phyloP scores from a whole-genome alignment of 2,329 filamentous ascomycete species.

The Colletotrichum euphorbiae region DNA sequence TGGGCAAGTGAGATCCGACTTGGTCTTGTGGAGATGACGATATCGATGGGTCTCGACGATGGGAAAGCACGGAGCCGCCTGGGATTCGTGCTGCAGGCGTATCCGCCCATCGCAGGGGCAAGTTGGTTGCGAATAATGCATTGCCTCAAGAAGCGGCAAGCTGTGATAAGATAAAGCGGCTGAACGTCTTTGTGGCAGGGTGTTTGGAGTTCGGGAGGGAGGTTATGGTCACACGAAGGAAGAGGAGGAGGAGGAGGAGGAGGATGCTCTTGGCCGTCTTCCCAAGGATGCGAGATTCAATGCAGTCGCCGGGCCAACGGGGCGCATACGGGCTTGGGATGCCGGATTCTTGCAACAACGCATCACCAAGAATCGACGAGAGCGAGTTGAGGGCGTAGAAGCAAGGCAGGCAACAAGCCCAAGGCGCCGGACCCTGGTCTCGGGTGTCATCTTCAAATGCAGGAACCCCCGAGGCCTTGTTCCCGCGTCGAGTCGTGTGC shows the following conservation, averaged over 20 bases:
- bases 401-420: slow-evolving; percentile 29
- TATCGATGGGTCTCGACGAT: slow-evolving; percentile 20
- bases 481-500: slow-evolving; percentile 27
- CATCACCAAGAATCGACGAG: slow-evolving; percentile 35
- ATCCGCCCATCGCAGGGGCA: slow-evolving; percentile 17
- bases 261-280: slow-evolving; percentile 17
- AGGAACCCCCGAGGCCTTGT: slow-evolving; percentile 28
- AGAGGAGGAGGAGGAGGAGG: too few relatives aligned
- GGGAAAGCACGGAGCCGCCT: slow-evolving; percentile 29
- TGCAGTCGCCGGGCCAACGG: slow-evolving; percentile 37
- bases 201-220: slow-evolving; percentile 6
- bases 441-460: slow-evolving; percentile 37
- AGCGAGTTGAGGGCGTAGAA: neutral
- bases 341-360: slow-evolving; percentile 19
- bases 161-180: neutral
- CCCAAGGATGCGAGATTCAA: slow-evolving; percentile 12
- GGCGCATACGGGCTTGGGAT: slow-evolving; percentile 22
- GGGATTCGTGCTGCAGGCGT: slow-evolving; percentile 20
- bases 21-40: slow-evolving; percentile 17
- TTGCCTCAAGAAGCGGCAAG: slow-evolving; percentile 20
- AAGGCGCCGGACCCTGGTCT: slow-evolving; percentile 15
- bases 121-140: slow-evolving; percentile 26
- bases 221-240: neutral
- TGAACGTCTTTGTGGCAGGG: slow-evolving; percentile 18
- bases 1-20: slow-evolving; percentile 11